Base-by-base conservation (phyloP, 164 flowering plant species). In the Paratinospora sagittata region DNA sequence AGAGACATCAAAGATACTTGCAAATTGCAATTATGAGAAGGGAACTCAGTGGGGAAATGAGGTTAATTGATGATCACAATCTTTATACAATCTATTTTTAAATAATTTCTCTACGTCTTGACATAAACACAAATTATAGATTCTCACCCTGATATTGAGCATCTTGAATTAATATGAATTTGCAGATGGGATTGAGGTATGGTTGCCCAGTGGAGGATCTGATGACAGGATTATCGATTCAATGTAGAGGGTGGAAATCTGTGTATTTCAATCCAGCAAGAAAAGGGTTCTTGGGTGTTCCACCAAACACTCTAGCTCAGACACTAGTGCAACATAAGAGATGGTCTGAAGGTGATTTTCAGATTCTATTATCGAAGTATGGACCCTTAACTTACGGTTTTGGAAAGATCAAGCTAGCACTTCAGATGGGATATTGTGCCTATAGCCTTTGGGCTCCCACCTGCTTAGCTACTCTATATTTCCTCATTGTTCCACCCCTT, bases 161-260 rank as follows among this genome's bases (percentile, higher is more conserved):
- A 24, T 26, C 63, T 12, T 47, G n/a, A n/a, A 49, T n/a, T n/a
- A n/a, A n/a, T 13, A 10, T 71, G 17, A 13, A 14, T 74, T 67
- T 68, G 70, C 85, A 89, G 94, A 81, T 84, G 79, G 94, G 94
- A 7, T 67, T 89, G 73, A 84, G 75, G 73, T 86, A 90, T 77
- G 96, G 91, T 0, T 82, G 83, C 71, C 82, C 83, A 7, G 90
- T 84, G 5, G 96, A 90, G 75, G 96, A 88, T 70, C 82, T 87
- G 41, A 75, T 85, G 33, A 87, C 91, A 6, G 93, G 96, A 39
- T 63, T 90, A 30, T 70, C 87, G 17, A 87, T 90, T 27, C 89
- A 86, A 60, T 83, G 85, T 75, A 67, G 70, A 12, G 93, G 93
- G 21, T 90, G 96, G 96, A 89, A 82, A 71, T 87, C 96, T 10